Percentiles rank a stretch among this genome's conserved stretches.
Evolutionary conservation across 2,329 filamentous ascomycete genomes (phyloP).

Genomic region (Arachnopeziza araneosa): DNA sequence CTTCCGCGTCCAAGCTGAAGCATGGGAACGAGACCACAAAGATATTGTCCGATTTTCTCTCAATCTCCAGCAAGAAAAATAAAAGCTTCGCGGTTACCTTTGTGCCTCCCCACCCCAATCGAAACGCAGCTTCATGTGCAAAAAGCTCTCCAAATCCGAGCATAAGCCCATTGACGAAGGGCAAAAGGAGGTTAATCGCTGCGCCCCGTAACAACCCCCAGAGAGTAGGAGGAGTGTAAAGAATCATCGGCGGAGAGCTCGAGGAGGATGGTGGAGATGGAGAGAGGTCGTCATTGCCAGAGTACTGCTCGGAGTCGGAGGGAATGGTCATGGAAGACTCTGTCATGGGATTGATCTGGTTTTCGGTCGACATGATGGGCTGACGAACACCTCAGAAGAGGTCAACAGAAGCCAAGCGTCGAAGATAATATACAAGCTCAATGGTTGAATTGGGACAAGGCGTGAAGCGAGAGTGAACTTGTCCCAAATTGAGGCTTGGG

Average conservation of each 20-base stretch:
- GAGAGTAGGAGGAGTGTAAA: conserved; percentile 84
- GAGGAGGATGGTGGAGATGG: conserved; percentile 56
- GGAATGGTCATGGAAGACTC: conserved; percentile 72
- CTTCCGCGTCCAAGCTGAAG: not conserved
- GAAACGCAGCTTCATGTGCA: conserved; percentile 90
- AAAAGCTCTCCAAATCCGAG: conserved; percentile 95
- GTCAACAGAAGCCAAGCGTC: not conserved
- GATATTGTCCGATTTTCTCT: not conserved
- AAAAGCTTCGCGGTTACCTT: conserved; percentile 56
- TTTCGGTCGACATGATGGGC: conserved; percentile 48
- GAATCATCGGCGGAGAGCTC: conserved; percentile 62
- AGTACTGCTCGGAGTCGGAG: conserved; percentile 81
- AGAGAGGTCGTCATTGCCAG: conserved; percentile 56
- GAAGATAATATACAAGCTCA: not conserved
- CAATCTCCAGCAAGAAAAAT: not conserved
- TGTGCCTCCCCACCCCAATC: conserved; percentile 88
- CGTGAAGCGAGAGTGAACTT: too few relatives aligned
- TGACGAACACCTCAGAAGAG: not conserved
- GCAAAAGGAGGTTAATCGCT: conserved; percentile 90
- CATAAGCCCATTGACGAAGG: conserved; percentile 98
- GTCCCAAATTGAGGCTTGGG: too few relatives aligned
- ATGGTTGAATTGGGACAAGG: not conserved
- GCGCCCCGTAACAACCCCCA: conserved; percentile 83
- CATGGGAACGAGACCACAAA: not conserved
- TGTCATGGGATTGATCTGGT: conserved; percentile 50